phyloP scores from a whole-genome alignment of 2,329 filamentous ascomycete species.

The Epichloe gansuensis region DNA sequence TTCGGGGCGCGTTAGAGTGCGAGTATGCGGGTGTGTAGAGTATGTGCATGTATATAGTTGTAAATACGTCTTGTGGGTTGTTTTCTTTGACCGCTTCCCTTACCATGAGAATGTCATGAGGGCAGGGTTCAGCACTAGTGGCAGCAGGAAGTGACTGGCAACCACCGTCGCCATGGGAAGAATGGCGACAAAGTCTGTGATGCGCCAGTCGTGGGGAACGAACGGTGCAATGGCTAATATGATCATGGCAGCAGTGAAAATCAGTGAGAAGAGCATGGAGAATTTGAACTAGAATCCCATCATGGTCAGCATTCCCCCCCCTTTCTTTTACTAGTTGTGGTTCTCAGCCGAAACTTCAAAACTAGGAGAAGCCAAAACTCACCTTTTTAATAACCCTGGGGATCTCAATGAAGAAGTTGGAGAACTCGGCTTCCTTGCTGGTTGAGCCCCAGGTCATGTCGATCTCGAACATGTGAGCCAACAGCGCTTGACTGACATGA shows the following conservation, averaged over 20 bases:
- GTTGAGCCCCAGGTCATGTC: conserved; percentile 82
- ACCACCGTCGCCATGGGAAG: conserved; percentile 63
- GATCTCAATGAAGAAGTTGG: conserved; percentile 76
- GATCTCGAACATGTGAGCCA: conserved; percentile 74
- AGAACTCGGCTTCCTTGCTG: conserved; percentile 67
- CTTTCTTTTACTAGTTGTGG: not conserved
- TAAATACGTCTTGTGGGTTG: too few species aligned
- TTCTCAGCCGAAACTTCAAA: not conserved
- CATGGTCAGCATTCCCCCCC: conserved; percentile 9
- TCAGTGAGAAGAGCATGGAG: conserved; percentile 47
- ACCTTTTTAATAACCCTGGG: conserved; percentile 67
- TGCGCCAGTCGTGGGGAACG: conserved; percentile 51
- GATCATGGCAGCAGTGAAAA: conserved; percentile 49
- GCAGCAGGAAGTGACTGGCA: conserved; percentile 55
- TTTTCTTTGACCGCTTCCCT: conserved; percentile 1
- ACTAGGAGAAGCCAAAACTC: conserved; percentile 29
- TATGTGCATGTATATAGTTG: not conserved
- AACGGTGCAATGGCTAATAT: conserved; percentile 50
- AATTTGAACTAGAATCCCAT: conserved; percentile 51
- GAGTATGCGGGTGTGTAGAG: not conserved
- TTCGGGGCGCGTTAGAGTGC: not conserved
- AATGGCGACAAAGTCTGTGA: conserved; percentile 62
- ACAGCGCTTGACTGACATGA: conserved; percentile 66
- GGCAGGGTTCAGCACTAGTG: conserved; percentile 63
- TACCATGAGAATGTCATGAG: conserved; percentile 72